Evolutionary conservation across 805 yeast species (phyloP).

Genomic region (Ogataea sp.): DNA sequence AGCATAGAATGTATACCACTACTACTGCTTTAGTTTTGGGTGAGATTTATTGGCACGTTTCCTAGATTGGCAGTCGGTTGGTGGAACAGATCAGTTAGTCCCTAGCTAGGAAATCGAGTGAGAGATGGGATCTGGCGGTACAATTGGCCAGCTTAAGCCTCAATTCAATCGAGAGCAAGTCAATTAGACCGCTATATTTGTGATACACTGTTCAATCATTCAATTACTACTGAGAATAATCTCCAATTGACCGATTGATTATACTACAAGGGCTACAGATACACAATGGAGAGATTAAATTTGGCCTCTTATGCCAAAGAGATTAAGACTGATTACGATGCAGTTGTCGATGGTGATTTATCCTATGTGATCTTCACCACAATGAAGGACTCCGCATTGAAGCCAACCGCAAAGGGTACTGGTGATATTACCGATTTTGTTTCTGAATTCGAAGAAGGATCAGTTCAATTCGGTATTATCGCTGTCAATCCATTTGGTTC

Average conservation of each 20-base stretch:
- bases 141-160: no score
- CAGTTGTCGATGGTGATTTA: conserved; percentile 70
- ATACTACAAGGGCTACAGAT: not conserved
- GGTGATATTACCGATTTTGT: conserved; percentile 74
- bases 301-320: conserved; percentile 64
- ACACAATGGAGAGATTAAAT: conserved; percentile 45
- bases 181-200: not conserved
- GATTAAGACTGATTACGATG: conserved; percentile 67
- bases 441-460: conserved; percentile 75
- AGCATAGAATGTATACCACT: no score
- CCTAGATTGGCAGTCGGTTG: no score
- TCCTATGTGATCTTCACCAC: conserved; percentile 82
- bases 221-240: no score
- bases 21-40: no score
- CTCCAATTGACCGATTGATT: not conserved
- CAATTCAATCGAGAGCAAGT: not conserved
- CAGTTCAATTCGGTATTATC: conserved; percentile 84
- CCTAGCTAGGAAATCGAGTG: no score
- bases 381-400: conserved; percentile 41
- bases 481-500: conserved; percentile 89
- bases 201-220: no score
- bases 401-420: conserved; percentile 42
- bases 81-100: no score
- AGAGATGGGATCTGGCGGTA: no score
- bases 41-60: no score